Evolutionary conservation across 2,329 filamentous ascomycete genomes (phyloP), one percentile per base, ranked within the genome.

Genomic region (Tolypocladium cylindrosporum): DNA sequence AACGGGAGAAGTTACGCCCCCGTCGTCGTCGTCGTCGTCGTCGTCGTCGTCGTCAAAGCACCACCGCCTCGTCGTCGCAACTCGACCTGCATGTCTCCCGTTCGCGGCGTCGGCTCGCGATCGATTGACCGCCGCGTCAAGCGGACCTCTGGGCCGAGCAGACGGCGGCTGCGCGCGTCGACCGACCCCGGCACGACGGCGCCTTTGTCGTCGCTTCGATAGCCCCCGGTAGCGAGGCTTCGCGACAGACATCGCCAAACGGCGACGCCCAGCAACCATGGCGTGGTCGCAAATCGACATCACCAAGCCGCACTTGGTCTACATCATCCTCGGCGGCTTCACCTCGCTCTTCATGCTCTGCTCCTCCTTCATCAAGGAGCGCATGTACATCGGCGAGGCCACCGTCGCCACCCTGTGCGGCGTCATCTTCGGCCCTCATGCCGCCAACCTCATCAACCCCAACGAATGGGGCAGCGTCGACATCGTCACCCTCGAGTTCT

Each of bases 301-400:
- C 77, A 97, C 95, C 75, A 89, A 88, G 79, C 90, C 94, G 68
- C 94, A 99, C 80, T 75, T 97, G 90, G 94, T 96, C 64, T 99
- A 99, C 75, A 91, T 97, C 75, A 97, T 99, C 75, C 80, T 99
- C 58, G 94, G 94, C 68, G 94, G 93, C 72, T 99, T 99, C 78
- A 99, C 94, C 65, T 91, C 89, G 60, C 79, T 99, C 67, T 99
- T 99, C 78, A 99, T 99, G 94, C 80, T 99, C 60, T 96, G 91
- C 74, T 99, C 94, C 60, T 91, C 95, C 57, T 86, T 97, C 69
- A 96, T 99, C 77, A 99, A 99, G 79, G 94, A 99, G 80, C 89
- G 90, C 72, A 83, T 97, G 69, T 99, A 99, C 77, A 99, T 99
- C 72, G 94, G 94, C 70, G 94, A 99, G 81, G 94, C 94, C 55